A percentile compares a stretch with the other conserved stretches of the same genome.
Evolutionary conservation across 106 monocot genomes (phyloP).

Genomic region (Platanthera zijinensis): DNA sequence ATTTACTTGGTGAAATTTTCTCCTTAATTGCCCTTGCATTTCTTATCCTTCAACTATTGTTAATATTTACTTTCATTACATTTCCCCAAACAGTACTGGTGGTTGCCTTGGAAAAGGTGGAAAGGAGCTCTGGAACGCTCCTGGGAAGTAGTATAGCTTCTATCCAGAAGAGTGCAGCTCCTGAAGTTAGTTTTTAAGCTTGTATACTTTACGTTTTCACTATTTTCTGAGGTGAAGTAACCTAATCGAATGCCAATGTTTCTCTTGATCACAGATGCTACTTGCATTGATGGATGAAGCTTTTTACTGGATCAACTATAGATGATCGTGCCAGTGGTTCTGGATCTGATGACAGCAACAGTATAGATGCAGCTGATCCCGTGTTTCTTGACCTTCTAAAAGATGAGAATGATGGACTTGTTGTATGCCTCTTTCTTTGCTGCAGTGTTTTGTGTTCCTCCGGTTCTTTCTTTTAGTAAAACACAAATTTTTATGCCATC

Average conservation of each 20-base stretch:
- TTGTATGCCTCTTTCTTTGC: constrained; percentile 39
- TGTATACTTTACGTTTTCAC: not conserved
- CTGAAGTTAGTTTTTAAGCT: constrained; percentile 51
- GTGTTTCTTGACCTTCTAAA: constrained; percentile 92
- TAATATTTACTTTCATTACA: not conserved
- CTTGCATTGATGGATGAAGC: constrained; percentile 99
- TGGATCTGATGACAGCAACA: constrained; percentile 68
- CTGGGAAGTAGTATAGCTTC: constrained; percentile 91
- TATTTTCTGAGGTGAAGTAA: not conserved
- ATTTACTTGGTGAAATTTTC: not conserved
- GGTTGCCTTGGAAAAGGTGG: constrained; percentile 85
- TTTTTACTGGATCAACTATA: constrained; percentile 84
- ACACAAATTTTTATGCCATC: no score
- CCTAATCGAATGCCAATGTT: not conserved
- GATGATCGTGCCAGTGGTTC: constrained; percentile 66
- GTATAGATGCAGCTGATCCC: constrained; percentile 72
- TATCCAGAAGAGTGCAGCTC: constrained; percentile 93
- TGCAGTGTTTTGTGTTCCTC: not conserved
- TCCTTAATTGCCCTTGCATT: not conserved
- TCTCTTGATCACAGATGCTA: constrained; percentile 52
- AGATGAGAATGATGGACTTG: constrained; percentile 97
- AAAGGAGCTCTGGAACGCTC: constrained; percentile 77
- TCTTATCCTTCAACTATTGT: not conserved
- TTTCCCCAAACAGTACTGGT: constrained; percentile 42
- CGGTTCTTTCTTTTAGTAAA: not conserved